These are phyloP conservation scores for Parietaria judaica DNA, from an alignment of 306 rosid species.

Conservation along the genomic window DNA sequence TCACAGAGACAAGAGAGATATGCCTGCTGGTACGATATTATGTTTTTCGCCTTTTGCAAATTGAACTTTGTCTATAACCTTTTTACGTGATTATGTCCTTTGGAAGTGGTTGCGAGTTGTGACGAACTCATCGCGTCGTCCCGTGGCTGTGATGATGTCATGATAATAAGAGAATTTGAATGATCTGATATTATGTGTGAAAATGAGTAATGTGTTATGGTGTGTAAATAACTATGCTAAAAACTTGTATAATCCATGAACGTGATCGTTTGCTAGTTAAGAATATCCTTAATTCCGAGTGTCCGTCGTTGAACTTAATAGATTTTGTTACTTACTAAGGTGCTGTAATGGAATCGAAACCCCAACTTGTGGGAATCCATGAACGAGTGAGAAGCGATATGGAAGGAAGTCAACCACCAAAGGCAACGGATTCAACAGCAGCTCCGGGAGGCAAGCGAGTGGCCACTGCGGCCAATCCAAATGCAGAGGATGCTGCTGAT, in stretches of 20 bases:
- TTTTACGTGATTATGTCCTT: not conserved
- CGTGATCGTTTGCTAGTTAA: no score
- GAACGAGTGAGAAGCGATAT: constrained; percentile 93
- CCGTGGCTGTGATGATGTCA: no score
- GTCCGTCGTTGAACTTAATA: no score
- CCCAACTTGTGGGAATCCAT: constrained; percentile 89
- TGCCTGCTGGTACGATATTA: constrained; percentile 47
- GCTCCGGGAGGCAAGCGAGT: constrained; percentile 48
- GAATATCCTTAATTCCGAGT: no score
- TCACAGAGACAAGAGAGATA: constrained; percentile 62
- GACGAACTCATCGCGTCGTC: no score
- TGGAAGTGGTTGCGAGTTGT: no score
- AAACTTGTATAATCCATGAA: no score
- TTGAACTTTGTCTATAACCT: not conserved
- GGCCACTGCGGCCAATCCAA: constrained; percentile 79
- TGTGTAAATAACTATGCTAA: no score
- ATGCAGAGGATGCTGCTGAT: constrained; percentile 91
- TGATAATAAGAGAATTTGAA: no score
- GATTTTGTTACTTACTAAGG: constrained; percentile 30
- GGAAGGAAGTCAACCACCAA: constrained; percentile 51
- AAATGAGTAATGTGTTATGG: no score
- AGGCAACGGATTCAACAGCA: constrained; percentile 31
- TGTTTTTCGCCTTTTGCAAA: not conserved
- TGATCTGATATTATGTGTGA: no score
- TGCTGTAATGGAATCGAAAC: constrained; percentile 69